These are phyloP conservation scores for Suhomyces tanzawaensis DNA, from an alignment of 805 yeast species.

Conservation along the genomic window DNA sequence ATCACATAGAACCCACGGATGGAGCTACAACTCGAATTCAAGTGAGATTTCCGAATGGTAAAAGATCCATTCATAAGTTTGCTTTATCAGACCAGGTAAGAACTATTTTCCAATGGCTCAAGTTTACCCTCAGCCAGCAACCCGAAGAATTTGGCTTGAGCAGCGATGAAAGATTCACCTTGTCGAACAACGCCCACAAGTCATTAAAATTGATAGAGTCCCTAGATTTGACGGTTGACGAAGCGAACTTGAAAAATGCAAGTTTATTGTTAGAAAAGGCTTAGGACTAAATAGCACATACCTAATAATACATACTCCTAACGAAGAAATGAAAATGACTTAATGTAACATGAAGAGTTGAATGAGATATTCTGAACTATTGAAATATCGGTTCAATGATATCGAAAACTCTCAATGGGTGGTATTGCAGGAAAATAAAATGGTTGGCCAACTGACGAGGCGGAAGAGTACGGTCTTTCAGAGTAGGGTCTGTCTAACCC, in stretches of 20 bases:
- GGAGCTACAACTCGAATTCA: slow-evolving; percentile 74
- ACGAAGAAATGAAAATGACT: neutral
- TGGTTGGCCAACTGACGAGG: neutral
- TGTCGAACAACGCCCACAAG: slow-evolving; percentile 34
- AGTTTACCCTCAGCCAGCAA: slow-evolving; percentile 48
- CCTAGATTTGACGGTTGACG: slow-evolving; percentile 59
- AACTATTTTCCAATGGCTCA: slow-evolving; percentile 63
- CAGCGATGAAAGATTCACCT: slow-evolving; percentile 25
- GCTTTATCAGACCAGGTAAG: slow-evolving; percentile 55
- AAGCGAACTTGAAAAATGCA: slow-evolving; percentile 80
- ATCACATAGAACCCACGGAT: slow-evolving; percentile 61
- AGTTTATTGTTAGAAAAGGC: slow-evolving; percentile 63
- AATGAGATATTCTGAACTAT: too few species aligned
- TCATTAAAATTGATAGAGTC: slow-evolving; percentile 54
- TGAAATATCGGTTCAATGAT: neutral
- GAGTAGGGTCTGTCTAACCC: slow-evolving; percentile 4
- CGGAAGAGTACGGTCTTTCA: slow-evolving; percentile 2
- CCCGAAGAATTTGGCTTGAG: slow-evolving; percentile 53
- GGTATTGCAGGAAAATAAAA: slow-evolving; percentile 18
- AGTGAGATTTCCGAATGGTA: slow-evolving; percentile 86
- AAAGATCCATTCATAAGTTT: slow-evolving; percentile 72
- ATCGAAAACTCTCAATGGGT: slow-evolving; percentile 24
- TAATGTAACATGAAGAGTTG: too few species aligned
- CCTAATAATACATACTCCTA: slow-evolving; percentile 3
- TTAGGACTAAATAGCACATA: neutral